Evolutionary conservation across 2,329 filamentous ascomycete species (phyloP), one percentile per base, ranked within the genome.

Genomic region (Cercospora berteroae): DNA sequence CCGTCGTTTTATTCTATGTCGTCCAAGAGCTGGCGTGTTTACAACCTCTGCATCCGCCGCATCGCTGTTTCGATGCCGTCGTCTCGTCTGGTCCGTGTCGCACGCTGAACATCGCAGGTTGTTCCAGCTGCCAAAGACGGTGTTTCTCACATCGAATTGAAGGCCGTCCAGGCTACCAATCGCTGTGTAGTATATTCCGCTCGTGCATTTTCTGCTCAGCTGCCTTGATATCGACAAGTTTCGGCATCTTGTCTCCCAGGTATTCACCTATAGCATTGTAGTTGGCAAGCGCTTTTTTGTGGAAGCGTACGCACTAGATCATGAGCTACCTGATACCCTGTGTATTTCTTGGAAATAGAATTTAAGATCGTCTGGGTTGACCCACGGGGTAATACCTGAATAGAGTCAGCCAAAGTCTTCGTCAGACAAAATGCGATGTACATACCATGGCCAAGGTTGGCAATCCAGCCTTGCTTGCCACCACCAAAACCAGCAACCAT

Each of bases 281-380:
- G 75, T 74, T 72, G 75, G 70, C 56, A 62, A 52, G 42, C 56
- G 58, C 62, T 61, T 62, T 52, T 52, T 27, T 16, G 29, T 31
- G 57, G 50, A 59, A 25, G 64, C 18, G 60, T 50, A 66, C 63
- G 64, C 31, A 65, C 62, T 70, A 68, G 72, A 69, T 79, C 76
- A 79, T 64, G 61, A 64, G 73, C 73, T 79, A 79, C 77, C 77
- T 77, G 77, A 75, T 69, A 80, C 70, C 69, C 78, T 75, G 79
- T 97, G 93, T 66, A 98, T 89, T 80, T 99, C 95, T 77, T 96
- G 85, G 72, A 99, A 94, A 83, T 92, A 99, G 81, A 96, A 96
- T 78, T 89, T 94, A 73, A 99, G 83, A 79, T 97, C 90, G 60
- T 98, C 93, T 0, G 95, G 95, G 74, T 98, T 91, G 63, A 99